Base-by-base conservation (phyloP, 1,284 basidiomycete genomes). In the Cerrena zonata region DNA sequence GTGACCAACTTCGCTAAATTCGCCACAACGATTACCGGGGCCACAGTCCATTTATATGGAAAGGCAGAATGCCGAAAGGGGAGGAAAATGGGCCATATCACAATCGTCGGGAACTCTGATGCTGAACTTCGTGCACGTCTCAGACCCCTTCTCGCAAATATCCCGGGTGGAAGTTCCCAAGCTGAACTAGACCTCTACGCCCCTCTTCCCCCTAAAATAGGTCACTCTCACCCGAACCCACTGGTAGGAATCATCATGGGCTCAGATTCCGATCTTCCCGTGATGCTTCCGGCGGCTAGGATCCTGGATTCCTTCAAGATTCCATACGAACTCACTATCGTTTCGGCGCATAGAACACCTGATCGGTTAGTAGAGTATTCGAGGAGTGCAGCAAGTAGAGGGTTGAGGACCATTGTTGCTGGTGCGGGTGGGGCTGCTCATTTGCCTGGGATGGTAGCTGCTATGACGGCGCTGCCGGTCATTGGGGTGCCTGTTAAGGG, bases 1-100 rank as follows among this genome's bases (percentile, higher is more conserved):
- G 70, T 89, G 49, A 74, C 70, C n/a, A 56, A 69, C 5, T 80
- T 87, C 48, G 72, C 77, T 0, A 63, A 77, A 12, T 68, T 74
- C 37, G 81, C 90, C 2, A 71, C 89, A 36, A 63, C 72, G 3
- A 74, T 88, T 5, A 83, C 89, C 0, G 95, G 96, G 2, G 85
- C 91, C 0, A 78, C 80, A 2, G 79, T 90, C 2, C 95, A 99
- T 63, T 77, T 98, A 2, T 99, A 99, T 66, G 96, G 95, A 40
- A 99, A 99, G 70, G 72, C 81, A 5, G 91, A 91, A 55, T 92
- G 85, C 62, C 78, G 94, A 41, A 87, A 85, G 59, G 95, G 94
- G 11, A 76, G 95, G 50, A 99, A 99, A 74, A 97, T 99, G 93
- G 95, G 95, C 0, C 96, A 99, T 67, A 85, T 98, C 64, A 99